Evolutionary conservation across 2,329 filamentous ascomycete genomes (phyloP).

Genomic region (Trematosphaeria pertusa): DNA sequence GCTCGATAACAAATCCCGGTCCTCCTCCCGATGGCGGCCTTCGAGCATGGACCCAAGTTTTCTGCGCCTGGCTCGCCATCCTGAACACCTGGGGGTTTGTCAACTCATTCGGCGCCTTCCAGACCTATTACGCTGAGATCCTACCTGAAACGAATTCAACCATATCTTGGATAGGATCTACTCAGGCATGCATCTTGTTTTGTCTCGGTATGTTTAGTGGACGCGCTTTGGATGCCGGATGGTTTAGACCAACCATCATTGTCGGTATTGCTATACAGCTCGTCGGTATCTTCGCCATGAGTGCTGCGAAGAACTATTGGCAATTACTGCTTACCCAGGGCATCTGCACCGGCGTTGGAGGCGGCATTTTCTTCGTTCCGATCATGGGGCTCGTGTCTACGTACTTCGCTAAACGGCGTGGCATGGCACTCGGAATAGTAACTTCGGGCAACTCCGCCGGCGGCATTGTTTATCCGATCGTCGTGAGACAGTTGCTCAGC

Average conservation of each 20-base stretch:
- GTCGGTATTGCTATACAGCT: constrained; percentile 52
- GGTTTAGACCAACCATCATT: constrained; percentile 53
- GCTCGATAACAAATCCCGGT: constrained; percentile 31
- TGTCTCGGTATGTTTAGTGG: constrained; percentile 55
- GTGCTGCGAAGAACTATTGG: constrained; percentile 57
- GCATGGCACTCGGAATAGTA: constrained; percentile 64
- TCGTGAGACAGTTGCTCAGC: constrained; percentile 58
- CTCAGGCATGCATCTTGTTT: constrained; percentile 57
- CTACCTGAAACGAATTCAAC: constrained; percentile 46
- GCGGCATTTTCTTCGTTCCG: constrained; percentile 41
- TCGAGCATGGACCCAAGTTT: constrained; percentile 38
- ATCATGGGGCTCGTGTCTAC: constrained; percentile 50
- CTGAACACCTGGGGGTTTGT: constrained; percentile 50
- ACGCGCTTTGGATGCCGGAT: constrained; percentile 58
- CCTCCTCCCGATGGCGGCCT: constrained; percentile 55
- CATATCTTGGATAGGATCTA: constrained; percentile 61
- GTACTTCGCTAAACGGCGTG: constrained; percentile 64
- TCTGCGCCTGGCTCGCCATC: constrained; percentile 40
- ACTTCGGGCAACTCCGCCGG: constrained; percentile 67
- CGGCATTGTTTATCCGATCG: constrained; percentile 67
- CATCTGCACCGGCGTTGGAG: constrained; percentile 39
- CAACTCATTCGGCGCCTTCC: constrained; percentile 47
- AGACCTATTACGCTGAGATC: constrained; percentile 52
- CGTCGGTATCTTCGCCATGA: constrained; percentile 59
- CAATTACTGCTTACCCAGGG: constrained; percentile 48